phyloP scores from a whole-genome alignment of 2,329 filamentous ascomycete species.

The Pseudophaeomoniella oleicola region DNA sequence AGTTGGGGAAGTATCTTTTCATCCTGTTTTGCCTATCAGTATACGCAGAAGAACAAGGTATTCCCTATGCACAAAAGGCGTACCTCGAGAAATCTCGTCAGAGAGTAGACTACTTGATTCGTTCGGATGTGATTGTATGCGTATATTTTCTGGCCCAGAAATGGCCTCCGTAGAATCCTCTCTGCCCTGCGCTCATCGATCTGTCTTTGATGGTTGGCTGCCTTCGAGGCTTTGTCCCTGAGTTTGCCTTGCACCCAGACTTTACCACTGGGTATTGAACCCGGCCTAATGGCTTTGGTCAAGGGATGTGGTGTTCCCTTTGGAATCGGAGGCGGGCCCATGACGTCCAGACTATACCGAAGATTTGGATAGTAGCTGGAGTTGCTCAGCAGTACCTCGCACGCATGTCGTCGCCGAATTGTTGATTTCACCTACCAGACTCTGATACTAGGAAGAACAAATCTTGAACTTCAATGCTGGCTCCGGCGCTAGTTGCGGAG shows the following conservation, averaged over 20 bases:
- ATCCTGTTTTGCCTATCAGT: constrained; percentile 23
- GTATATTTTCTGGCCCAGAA: constrained; percentile 46
- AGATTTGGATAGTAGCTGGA: too few relatives aligned
- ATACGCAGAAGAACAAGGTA: background rate
- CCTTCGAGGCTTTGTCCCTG: constrained; percentile 24
- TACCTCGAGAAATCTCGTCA: constrained; percentile 42
- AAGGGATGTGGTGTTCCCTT: constrained; percentile 9
- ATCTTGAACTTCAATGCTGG: background rate
- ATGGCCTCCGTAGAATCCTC: constrained; percentile 30
- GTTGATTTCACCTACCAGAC: too few relatives aligned
- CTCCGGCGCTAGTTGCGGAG: background rate
- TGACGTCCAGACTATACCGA: too few relatives aligned
- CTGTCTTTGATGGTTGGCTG: constrained; percentile 22
- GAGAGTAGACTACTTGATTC: constrained; percentile 50
- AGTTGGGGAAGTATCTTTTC: constrained; percentile 41
- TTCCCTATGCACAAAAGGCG: constrained; percentile 8
- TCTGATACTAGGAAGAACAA: too few relatives aligned
- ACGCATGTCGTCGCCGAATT: too few relatives aligned
- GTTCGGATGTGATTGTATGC: constrained; percentile 47
- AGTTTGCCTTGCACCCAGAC: constrained; percentile 26
- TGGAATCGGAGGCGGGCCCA: constrained; percentile 11
- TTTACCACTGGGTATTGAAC: constrained; percentile 6
- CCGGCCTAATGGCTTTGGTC: constrained; percentile 9
- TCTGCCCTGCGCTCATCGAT: constrained; percentile 24
- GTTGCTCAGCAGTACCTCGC: too few relatives aligned